Percentiles rank a stretch among this genome's conserved stretches.
These are phyloP conservation scores for Gossypium ekmanianum DNA, from an alignment of 345 rosid genomes.

Conservation along the genomic window DNA sequence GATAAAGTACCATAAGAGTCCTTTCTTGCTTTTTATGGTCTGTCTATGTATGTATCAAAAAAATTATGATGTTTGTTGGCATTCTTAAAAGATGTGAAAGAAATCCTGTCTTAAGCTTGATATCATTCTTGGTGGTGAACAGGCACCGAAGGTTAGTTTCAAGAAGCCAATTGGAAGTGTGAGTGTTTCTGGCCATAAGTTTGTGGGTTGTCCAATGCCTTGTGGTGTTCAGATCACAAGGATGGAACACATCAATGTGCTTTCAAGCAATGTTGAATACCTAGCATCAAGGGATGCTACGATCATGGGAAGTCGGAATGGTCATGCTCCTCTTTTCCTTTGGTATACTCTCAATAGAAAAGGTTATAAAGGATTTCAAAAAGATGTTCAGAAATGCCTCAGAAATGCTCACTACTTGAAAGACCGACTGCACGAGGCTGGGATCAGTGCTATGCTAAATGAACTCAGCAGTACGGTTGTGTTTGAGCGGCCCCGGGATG, in stretches of 20 bases:
- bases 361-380: conserved; percentile 92
- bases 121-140: conserved; percentile 20
- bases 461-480: conserved; percentile 96
- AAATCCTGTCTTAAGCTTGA: neutral
- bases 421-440: conserved; percentile 56
- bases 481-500: conserved; percentile 85
- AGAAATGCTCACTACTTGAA: conserved; percentile 87
- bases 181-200: conserved; percentile 93
- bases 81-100: neutral
- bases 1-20: neutral
- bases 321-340: conserved; percentile 93
- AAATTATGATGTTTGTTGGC: neutral
- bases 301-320: conserved; percentile 98
- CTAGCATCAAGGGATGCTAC: conserved; percentile 98
- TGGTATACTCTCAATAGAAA: conserved; percentile 91
- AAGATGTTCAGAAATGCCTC: conserved; percentile 93
- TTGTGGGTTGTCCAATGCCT: conserved; percentile 97
- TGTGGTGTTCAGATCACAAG: conserved; percentile 95
- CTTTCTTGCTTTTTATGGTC: neutral
- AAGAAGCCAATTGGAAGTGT: conserved; percentile 96
- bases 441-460: conserved; percentile 88
- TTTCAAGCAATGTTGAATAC: conserved; percentile 84
- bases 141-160: conserved; percentile 92
- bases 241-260: conserved; percentile 72
- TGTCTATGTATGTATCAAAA: neutral